Base-by-base conservation (phyloP, 495 filamentous ascomycete genomes). In the Podospora sp. region DNA sequence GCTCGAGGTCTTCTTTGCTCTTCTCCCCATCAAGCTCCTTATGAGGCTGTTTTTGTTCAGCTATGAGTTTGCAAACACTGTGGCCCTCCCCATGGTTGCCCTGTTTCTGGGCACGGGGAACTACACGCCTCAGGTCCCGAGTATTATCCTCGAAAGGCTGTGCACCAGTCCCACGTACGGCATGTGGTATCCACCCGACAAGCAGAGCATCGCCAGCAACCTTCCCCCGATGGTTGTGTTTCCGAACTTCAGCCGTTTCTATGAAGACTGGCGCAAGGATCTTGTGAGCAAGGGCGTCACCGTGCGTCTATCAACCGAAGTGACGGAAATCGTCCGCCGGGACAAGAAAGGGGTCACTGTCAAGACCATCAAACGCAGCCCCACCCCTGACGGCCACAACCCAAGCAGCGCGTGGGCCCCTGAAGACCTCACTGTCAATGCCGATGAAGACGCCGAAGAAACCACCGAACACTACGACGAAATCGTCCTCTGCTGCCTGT, bases 211-310 rank as follows among this genome's bases (percentile, higher is more conserved):
- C 7, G 79, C 91, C 0, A 87, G 85, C 1, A 94, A 93, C 63
- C 76, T 88, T 21, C 91, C 92, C n/a, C 82, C 82, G 0, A 94
- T 96, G 92, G 88, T 90, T 27, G 91, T 90, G 0, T 96, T 94
- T 70, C 91, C 90, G 0, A 91, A 92, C 51, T 81, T 94, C 25
- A 83, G 86, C 27, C 74, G 83, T 6, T 93, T 94, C 73, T 94
- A 94, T 68, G 78, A 80, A 18, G 84, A 87, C 60, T 96, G 90
- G 91, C 78, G 77, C 21, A 77, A 80, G 26, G 86, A 90, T 65
- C 76, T 96, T 2, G 68, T 81, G 14, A 75, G 77, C 0, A 87
- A 85, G 67, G 90, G 89, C 3, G 90, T 94, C 11, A 77, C 84
- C 0, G 79, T 94, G 40, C 82, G 88, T 11, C 78, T 93, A 0